These are phyloP conservation scores for Kuraishia hungarica DNA, from an alignment of 805 yeast species.

Conservation along the genomic window DNA sequence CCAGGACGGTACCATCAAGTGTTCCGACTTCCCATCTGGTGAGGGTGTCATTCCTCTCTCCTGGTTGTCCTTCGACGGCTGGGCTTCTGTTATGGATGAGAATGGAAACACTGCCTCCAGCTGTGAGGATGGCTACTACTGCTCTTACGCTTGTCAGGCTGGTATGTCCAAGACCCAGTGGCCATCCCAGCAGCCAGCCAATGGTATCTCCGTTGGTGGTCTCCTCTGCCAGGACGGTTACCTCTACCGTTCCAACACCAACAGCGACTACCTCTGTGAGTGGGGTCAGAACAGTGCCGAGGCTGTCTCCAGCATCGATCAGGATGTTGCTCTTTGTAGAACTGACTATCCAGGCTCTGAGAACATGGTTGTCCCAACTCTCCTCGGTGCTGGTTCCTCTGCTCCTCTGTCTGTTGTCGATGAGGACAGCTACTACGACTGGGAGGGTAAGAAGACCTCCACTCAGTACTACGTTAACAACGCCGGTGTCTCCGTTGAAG, in stretches of 20 bases:
- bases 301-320: slow-evolving; percentile 53
- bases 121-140: slow-evolving; percentile 86
- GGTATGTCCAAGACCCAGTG: slow-evolving; percentile 99
- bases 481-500: slow-evolving; percentile 84
- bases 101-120: slow-evolving; percentile 53
- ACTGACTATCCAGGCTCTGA: slow-evolving; percentile 99
- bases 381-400: slow-evolving; percentile 57
- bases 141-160: slow-evolving; percentile 97
- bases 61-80: slow-evolving; percentile 47
- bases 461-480: slow-evolving; percentile 96
- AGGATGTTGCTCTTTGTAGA: slow-evolving; percentile 86
- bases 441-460: slow-evolving; percentile 79
- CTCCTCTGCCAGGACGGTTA: slow-evolving; percentile 76
- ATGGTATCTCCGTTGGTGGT: slow-evolving; percentile 94
- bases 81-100: slow-evolving; percentile 34
- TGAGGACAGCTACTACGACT: slow-evolving; percentile 65
- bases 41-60: slow-evolving; percentile 59
- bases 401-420: slow-evolving; percentile 74
- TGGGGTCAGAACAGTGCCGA: slow-evolving; percentile 73
- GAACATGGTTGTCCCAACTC: slow-evolving; percentile 94
- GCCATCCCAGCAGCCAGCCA: slow-evolving; percentile 82
- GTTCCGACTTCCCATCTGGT: slow-evolving; percentile 68
- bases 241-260: slow-evolving; percentile 72
- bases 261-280: slow-evolving; percentile 65
- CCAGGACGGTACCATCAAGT: slow-evolving; percentile 61